Conservation (phyloP, 371 early-diverging fungal species). For the Catenaria anguillulae region DNA sequence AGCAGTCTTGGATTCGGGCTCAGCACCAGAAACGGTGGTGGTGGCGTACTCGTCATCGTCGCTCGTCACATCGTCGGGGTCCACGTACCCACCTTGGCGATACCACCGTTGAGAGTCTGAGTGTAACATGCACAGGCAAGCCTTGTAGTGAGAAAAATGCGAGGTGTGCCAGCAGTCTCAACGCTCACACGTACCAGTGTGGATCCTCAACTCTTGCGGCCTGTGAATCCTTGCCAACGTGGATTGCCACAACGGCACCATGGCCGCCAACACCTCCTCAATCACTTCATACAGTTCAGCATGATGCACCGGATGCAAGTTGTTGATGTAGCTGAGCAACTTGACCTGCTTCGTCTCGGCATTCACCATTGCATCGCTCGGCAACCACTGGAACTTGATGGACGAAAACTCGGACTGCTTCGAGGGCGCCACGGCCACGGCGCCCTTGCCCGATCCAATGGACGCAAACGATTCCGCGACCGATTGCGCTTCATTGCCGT, state of each 20-base stretch:
- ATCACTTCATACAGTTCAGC: constrained; percentile 22
- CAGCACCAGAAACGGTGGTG: too few relatives aligned
- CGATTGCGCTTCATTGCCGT: neutral
- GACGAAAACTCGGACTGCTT: constrained; percentile 1
- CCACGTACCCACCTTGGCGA: too few relatives aligned
- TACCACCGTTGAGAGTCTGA: too few relatives aligned
- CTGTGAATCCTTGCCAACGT: constrained; percentile 14
- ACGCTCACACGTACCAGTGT: neutral
- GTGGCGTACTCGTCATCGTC: too few relatives aligned
- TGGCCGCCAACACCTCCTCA: constrained; percentile 16
- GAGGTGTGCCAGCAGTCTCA: too few relatives aligned
- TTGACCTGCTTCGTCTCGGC: constrained; percentile 14
- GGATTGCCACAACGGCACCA: constrained; percentile 28
- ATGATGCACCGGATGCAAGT: constrained; percentile 31
- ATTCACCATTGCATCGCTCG: constrained; percentile 29
- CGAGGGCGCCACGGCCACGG: too few relatives aligned
- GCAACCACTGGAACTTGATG: constrained; percentile 33
- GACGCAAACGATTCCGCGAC: neutral
- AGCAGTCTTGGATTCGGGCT: too few relatives aligned
- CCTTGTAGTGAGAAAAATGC: too few relatives aligned
- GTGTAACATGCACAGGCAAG: too few relatives aligned
- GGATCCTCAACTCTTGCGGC: neutral
- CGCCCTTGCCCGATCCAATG: too few relatives aligned
- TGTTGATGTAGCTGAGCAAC: constrained; percentile 38
- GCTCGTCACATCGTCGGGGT: too few relatives aligned